Conservation (phyloP, 768 basidiomycete genomes). For the Fibroporia radiculosa region DNA sequence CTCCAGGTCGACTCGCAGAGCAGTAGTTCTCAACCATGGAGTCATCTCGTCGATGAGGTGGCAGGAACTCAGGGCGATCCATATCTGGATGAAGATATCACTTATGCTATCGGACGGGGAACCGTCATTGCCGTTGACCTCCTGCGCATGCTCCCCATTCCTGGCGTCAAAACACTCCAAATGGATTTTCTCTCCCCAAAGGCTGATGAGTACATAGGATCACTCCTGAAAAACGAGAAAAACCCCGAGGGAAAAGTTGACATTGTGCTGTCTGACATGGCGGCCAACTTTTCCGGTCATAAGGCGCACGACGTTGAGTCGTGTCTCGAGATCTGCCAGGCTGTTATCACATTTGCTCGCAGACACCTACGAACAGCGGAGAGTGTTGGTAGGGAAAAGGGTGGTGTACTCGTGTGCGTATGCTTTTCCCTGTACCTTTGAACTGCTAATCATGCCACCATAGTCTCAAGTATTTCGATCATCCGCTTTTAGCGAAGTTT, state of each 20-base stretch:
- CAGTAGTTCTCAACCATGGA: background rate
- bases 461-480: constrained; percentile 82
- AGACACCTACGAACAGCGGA: constrained; percentile 42
- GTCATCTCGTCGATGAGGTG: background rate
- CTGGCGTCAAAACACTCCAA: constrained; percentile 64
- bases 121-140: constrained; percentile 77
- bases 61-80: background rate
- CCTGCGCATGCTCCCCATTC: constrained; percentile 62
- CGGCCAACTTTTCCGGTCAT: constrained; percentile 75
- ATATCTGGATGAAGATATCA: background rate
- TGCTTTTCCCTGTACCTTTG: constrained; percentile 7
- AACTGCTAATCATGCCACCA: constrained; percentile 4
- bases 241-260: constrained; percentile 49
- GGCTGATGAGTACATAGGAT: constrained; percentile 39
- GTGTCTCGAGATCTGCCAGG: constrained; percentile 65
- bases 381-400: constrained; percentile 32
- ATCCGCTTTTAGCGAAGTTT: constrained; percentile 67
- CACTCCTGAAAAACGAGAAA: constrained; percentile 24
- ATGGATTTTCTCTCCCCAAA: constrained; percentile 67
- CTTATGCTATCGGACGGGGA: constrained; percentile 25
- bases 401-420: constrained; percentile 54
- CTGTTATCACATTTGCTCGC: constrained; percentile 63
- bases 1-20: background rate
- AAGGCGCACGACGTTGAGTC: constrained; percentile 53
- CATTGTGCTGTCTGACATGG: constrained; percentile 86